Conservation (phyloP, 2,329 filamentous ascomycete species). For the Fusarium chaquense region DNA sequence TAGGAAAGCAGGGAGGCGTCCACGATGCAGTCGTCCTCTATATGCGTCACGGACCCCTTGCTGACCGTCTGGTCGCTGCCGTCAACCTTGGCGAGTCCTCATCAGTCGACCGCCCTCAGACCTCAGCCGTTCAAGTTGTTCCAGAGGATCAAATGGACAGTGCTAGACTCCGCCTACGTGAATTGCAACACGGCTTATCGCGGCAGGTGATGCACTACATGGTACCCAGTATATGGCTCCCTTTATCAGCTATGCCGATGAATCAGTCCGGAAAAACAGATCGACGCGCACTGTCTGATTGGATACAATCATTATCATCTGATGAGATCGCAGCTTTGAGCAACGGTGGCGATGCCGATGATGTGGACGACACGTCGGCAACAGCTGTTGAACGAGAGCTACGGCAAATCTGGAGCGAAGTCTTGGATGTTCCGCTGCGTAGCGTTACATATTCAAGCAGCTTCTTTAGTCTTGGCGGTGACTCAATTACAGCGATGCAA, state of each 20-base stretch:
- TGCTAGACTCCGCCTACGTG: conserved; percentile 1
- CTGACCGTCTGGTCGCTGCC: conserved; percentile 1
- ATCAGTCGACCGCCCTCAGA: conserved; percentile 2
- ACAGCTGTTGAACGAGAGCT: neutral
- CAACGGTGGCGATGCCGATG: conserved; percentile 1
- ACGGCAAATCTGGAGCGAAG: conserved; percentile 6
- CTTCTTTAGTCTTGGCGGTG: conserved; percentile 12
- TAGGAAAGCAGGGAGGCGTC: neutral
- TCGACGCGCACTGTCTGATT: neutral
- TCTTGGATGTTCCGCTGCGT: neutral
- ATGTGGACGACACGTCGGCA: neutral
- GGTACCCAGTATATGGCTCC: conserved; percentile 4
- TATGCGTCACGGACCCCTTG: conserved; percentile 1
- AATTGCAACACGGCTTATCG: conserved; percentile 3
- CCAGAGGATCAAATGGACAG: neutral
- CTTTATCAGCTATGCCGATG: conserved; percentile 4
- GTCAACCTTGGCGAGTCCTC: neutral
- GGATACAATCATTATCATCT: conserved; percentile 2
- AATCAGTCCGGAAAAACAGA: conserved; percentile 7
- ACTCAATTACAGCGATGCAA: conserved; percentile 14
- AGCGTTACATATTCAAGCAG: conserved; percentile 4
- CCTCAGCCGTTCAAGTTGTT: neutral
- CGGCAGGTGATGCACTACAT: conserved; percentile 5
- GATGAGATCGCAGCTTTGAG: conserved; percentile 6
- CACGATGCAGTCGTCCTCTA: conserved; percentile 8